Evolutionary conservation across 768 basidiomycete species (phyloP).

Genomic region (Dentipellis sp.): DNA sequence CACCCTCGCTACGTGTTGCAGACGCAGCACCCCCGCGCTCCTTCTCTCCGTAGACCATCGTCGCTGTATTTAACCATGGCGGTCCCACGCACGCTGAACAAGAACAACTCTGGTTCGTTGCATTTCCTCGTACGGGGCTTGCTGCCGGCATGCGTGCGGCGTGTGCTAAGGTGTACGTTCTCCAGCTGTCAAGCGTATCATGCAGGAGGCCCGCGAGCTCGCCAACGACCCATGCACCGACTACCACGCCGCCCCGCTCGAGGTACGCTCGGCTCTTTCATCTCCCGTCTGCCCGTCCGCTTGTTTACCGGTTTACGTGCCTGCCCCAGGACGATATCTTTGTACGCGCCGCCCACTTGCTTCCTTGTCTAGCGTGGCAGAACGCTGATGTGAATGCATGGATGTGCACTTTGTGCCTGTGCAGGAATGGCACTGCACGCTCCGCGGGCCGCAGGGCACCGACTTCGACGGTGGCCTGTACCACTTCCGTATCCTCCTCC

Average conservation of each 20-base stretch:
- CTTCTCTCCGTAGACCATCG: background rate
- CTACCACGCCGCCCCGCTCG: conserved; percentile 73
- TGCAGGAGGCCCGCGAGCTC: conserved; percentile 92
- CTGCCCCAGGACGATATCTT: conserved; percentile 73
- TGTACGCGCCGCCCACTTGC: conserved; percentile 34
- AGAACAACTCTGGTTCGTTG: conserved; percentile 76
- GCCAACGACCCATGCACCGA: conserved; percentile 78
- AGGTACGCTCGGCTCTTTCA: conserved; percentile 37
- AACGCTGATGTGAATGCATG: conserved; percentile 1
- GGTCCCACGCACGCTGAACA: conserved; percentile 47
- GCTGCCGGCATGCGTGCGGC: background rate
- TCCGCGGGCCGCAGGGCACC: conserved; percentile 78
- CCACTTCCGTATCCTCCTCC: conserved; percentile 85
- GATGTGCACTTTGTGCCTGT: conserved; percentile 10
- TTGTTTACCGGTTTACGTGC: conserved; percentile 1
- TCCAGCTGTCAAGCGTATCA: conserved; percentile 88
- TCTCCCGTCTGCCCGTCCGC: background rate
- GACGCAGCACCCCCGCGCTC: background rate
- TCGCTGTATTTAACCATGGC: conserved; percentile 13
- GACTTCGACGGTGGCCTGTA: conserved; percentile 96
- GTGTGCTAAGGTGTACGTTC: conserved; percentile 3
- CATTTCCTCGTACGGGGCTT: background rate
- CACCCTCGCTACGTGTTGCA: background rate
- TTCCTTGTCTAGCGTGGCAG: background rate
- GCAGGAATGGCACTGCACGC: conserved; percentile 95